Evolutionary conservation across 495 filamentous ascomycete genomes (phyloP).

Genomic region (Penicillium canescens): DNA sequence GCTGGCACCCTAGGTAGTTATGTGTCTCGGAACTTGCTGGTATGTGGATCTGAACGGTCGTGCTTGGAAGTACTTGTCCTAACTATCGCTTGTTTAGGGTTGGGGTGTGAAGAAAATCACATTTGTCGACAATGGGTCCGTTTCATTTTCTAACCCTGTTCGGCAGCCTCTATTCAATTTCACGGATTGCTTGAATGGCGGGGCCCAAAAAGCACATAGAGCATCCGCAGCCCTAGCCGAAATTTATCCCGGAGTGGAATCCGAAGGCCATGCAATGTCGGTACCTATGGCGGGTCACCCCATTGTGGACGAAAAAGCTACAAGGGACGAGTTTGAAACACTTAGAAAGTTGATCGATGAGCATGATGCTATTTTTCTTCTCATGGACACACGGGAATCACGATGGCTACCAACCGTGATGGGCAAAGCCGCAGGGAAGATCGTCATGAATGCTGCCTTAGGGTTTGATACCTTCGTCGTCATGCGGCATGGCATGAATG

Average conservation of each 20-base stretch:
- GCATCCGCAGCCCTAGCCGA: slow-evolving; percentile 79
- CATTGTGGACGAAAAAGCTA: slow-evolving; percentile 65
- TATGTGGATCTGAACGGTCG: slow-evolving; percentile 20
- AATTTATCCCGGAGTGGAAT: slow-evolving; percentile 90
- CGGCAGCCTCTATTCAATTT: slow-evolving; percentile 91
- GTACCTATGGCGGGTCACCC: slow-evolving; percentile 97
- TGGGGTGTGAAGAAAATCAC: slow-evolving; percentile 98
- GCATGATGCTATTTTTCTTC: slow-evolving; percentile 89
- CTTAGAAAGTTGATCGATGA: slow-evolving; percentile 75
- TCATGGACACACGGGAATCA: slow-evolving; percentile 95
- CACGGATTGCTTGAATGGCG: slow-evolving; percentile 82
- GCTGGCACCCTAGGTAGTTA: slow-evolving; percentile 94
- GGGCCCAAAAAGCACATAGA: slow-evolving; percentile 76
- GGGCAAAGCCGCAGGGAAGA: slow-evolving; percentile 88
- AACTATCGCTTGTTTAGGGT: slow-evolving; percentile 44
- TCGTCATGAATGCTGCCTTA: slow-evolving; percentile 93
- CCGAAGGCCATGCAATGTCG: slow-evolving; percentile 71
- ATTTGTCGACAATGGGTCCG: slow-evolving; percentile 90
- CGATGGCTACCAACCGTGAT: slow-evolving; percentile 97
- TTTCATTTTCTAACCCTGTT: slow-evolving; percentile 97
- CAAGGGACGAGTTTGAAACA: slow-evolving; percentile 70
- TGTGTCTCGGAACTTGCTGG: slow-evolving; percentile 83
- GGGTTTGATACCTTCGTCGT: slow-evolving; percentile 97
- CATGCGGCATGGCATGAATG: slow-evolving; percentile 82
- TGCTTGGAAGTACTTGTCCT: background rate